Conservation (phyloP, 2,329 filamentous ascomycete species). For the Tympanopsis confertula region DNA sequence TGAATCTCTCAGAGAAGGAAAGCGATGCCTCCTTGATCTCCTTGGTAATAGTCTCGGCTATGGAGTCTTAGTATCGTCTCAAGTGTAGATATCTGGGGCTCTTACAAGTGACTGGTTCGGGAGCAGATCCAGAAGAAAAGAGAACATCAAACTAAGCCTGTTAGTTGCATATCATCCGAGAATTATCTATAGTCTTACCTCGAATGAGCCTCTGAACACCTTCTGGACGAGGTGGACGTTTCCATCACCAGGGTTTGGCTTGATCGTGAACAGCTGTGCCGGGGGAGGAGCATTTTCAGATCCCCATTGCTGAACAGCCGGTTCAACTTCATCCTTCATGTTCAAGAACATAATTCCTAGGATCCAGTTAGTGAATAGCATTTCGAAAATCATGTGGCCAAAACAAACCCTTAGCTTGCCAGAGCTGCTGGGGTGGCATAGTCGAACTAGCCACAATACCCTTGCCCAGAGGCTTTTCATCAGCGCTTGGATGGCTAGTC, state of each 20-base stretch:
- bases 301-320: constrained; percentile 33
- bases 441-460: constrained; percentile 63
- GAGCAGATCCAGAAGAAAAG: constrained; percentile 67
- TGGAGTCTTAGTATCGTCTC: constrained; percentile 31
- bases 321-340: background rate
- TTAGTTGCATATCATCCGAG: background rate
- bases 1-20: constrained; percentile 65
- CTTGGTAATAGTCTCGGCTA: constrained; percentile 52
- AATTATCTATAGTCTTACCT: background rate
- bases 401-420: constrained; percentile 71
- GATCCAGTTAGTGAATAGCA: constrained; percentile 48
- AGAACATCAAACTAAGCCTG: constrained; percentile 67
- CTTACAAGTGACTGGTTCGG: background rate
- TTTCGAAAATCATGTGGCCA: constrained; percentile 54
- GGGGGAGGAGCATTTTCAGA: constrained; percentile 63
- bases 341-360: constrained; percentile 21
- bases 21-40: constrained; percentile 56
- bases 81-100: background rate
- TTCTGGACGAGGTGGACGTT: constrained; percentile 88
- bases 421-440: constrained; percentile 57
- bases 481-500: constrained; percentile 54
- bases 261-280: constrained; percentile 72
- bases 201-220: constrained; percentile 78
- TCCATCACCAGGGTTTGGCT: constrained; percentile 55
- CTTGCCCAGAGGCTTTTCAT: constrained; percentile 60